Evolutionary conservation across 2,329 filamentous ascomycete species (phyloP).

Genomic region (Hortaea sp.): DNA sequence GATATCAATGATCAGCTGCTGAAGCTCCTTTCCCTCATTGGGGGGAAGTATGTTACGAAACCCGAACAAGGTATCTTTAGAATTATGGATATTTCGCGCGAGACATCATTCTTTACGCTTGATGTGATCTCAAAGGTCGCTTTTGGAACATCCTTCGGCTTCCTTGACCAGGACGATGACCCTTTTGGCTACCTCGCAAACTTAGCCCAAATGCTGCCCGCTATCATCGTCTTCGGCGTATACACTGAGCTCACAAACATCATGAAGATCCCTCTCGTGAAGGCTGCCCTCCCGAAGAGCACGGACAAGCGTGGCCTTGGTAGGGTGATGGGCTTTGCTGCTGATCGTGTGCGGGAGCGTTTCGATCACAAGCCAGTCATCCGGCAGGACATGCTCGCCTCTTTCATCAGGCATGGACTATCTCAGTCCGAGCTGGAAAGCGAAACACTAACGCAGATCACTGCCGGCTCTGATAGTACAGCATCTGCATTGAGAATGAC

Average conservation of each 20-base stretch:
- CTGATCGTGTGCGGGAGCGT: conserved; percentile 36
- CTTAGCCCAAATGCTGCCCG: conserved; percentile 32
- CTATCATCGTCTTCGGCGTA: conserved; percentile 36
- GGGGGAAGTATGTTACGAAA: conserved; percentile 24
- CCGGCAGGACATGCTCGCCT: conserved; percentile 44
- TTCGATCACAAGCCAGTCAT: conserved; percentile 35
- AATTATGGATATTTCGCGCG: conserved; percentile 27
- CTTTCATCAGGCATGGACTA: conserved; percentile 40
- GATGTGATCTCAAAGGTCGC: conserved; percentile 33
- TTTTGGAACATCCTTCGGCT: conserved; percentile 39
- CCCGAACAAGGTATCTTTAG: conserved; percentile 20
- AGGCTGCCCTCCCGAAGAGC: conserved; percentile 33
- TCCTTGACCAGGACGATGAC: conserved; percentile 39
- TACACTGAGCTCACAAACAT: conserved; percentile 34
- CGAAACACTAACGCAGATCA: conserved; percentile 37
- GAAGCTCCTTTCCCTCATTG: conserved; percentile 24
- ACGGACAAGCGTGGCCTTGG: conserved; percentile 37
- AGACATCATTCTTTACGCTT: conserved; percentile 31
- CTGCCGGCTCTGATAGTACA: conserved; percentile 50
- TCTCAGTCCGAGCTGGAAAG: conserved; percentile 32
- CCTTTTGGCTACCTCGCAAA: conserved; percentile 40
- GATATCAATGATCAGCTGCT: conserved; percentile 28
- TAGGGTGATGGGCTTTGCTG: conserved; percentile 34
- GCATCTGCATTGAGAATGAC: conserved; percentile 46
- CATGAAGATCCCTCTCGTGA: conserved; percentile 32